Base-by-base conservation (phyloP, 441 rosid genomes). In the Brassica balearica region DNA sequence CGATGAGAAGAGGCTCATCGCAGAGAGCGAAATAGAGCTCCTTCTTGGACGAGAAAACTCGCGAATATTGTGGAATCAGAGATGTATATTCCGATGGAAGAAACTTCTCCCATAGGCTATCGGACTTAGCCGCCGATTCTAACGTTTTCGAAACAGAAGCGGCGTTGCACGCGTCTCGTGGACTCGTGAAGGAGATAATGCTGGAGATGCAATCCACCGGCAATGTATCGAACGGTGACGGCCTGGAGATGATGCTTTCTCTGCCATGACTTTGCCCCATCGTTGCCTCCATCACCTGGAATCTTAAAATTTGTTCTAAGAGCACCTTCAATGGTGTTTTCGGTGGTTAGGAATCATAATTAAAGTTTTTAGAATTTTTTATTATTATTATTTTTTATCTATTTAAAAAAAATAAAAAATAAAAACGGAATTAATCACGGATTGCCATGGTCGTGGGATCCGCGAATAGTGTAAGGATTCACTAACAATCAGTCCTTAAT, bases 161-260 rank as follows among this genome's bases (percentile, higher is more conserved):
- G 0, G 19, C 63, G 25, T 77, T 51, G 63, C 81, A 68, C 0
- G 86, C 83, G 20, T 85, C 85, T 2, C 15, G 55, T 2, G 84
- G 88, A 66, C 60, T 72, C 3, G 85, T 85, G 3, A 68, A 63
- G 6, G 86, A 81, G 11, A 83, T 68, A 38, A 83, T 65, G 53
- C 8, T 67, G 5, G 82, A 48, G 10, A 84, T 25, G 65, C 85
- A 82, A 6, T 82, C 87, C 25, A 19, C 71, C n/a, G 85, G 85
- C 12, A 85, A 34, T 8, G 9, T 8, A 74, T 65, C 55, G 12
- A 74, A 74, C 10, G 71, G 71, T 6, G 78, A 53, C 3, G 56
- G 20, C 10, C 22, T 72, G 1, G 60, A 9, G 10, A 72, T 7
- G 25, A 72, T 8, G 15, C 25, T 43, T 23, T 25, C 68, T 19